These are phyloP conservation scores for Ustilago sp. DNA, from an alignment of 1,284 basidiomycete genomes.

Conservation along the genomic window DNA sequence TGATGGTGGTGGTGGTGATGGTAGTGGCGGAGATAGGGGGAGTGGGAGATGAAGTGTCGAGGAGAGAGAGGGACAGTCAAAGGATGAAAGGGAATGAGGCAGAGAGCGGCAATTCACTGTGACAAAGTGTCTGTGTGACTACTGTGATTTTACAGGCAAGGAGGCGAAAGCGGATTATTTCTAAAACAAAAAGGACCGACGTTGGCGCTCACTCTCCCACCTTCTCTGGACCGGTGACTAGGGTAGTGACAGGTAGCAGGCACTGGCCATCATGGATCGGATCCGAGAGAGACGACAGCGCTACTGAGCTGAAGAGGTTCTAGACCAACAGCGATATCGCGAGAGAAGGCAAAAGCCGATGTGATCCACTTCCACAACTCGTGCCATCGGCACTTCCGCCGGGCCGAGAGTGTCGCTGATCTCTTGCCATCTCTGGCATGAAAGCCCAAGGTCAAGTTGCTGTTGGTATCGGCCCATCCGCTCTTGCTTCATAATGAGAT, in stretches of 20 bases:
- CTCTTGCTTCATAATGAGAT: not conserved
- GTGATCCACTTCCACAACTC: not conserved
- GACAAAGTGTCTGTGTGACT: no score
- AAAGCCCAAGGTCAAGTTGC: not conserved
- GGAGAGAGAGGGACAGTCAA: no score
- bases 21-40: not conserved
- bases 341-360: not conserved
- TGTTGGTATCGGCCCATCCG: not conserved
- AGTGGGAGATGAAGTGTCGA: not conserved
- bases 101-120: no score
- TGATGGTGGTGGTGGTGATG: not conserved
- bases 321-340: not conserved
- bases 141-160: no score
- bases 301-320: not conserved
- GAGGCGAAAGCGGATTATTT: no score
- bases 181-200: no score
- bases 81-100: no score
- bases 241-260: no score
- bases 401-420: not conserved
- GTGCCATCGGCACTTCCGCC: conserved; percentile 3
- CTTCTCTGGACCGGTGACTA: no score
- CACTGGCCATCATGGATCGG: no score
- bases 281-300: no score
- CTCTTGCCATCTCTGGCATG: not conserved
- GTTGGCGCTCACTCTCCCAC: no score